Conservation (phyloP, 2,329 filamentous ascomycete genomes). For the Beauveria pseudobassiana region DNA sequence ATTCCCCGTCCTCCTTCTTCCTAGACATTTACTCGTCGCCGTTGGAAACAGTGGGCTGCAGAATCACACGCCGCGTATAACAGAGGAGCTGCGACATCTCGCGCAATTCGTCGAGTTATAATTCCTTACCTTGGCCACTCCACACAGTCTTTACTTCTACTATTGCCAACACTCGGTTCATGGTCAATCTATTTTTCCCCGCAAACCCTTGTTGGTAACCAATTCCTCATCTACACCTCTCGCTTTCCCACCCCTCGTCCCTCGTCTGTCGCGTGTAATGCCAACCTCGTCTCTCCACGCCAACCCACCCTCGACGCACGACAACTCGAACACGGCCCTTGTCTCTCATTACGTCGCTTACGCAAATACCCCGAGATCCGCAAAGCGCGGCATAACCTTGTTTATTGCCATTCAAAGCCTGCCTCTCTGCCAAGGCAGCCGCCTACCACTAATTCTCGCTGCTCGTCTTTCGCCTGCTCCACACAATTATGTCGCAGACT, state of each 20-base stretch:
- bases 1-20: neutral
- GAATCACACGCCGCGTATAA: neutral
- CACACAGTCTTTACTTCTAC: neutral
- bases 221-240: neutral
- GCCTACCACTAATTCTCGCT: neutral
- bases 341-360: neutral
- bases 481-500: conserved; percentile 8
- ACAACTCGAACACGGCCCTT: neutral
- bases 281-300: neutral
- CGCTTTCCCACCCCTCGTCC: neutral
- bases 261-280: neutral
- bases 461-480: neutral
- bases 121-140: neutral
- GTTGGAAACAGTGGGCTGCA: neutral
- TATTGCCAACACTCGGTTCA: neutral
- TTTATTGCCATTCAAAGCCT: neutral
- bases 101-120: neutral
- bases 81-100: neutral
- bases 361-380: neutral
- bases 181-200: neutral
- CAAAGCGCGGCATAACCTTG: neutral
- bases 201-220: neutral
- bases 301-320: neutral
- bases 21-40: neutral
- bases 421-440: neutral